These are phyloP conservation scores for Fusarium mangiferae DNA, from an alignment of 2,329 filamentous ascomycete genomes.

Conservation along the genomic window DNA sequence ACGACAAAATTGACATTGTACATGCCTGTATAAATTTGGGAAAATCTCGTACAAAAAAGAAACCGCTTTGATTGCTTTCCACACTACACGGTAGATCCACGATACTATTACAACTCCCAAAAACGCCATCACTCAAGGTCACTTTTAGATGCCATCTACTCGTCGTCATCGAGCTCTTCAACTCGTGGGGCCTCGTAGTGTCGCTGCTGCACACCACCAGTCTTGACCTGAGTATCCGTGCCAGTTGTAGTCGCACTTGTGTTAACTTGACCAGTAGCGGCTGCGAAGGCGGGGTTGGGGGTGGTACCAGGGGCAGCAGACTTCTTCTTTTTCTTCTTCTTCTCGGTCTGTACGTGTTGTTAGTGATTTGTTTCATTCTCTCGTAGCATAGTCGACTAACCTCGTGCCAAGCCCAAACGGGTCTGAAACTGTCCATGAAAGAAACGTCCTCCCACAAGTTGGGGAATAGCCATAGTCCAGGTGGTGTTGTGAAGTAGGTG, in stretches of 20 bases:
- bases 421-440: slow-evolving; percentile 96
- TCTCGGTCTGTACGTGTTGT: slow-evolving; percentile 43
- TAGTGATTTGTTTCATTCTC: slow-evolving; percentile 22
- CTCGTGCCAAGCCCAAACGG: slow-evolving; percentile 98
- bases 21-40: background rate
- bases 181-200: slow-evolving; percentile 63
- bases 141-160: slow-evolving; percentile 48
- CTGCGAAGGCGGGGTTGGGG: slow-evolving; percentile 59
- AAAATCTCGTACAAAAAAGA: background rate
- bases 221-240: slow-evolving; percentile 64
- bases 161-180: slow-evolving; percentile 62
- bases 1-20: background rate
- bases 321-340: slow-evolving; percentile 68
- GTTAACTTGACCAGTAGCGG: slow-evolving; percentile 63
- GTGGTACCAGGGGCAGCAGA: slow-evolving; percentile 49
- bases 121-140: slow-evolving; percentile 39
- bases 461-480: slow-evolving; percentile 97
- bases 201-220: slow-evolving; percentile 53
- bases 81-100: slow-evolving; percentile 25
- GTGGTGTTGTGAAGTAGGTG: slow-evolving; percentile 85
- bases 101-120: slow-evolving; percentile 40
- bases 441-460: slow-evolving; percentile 99
- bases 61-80: slow-evolving; percentile 26
- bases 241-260: slow-evolving; percentile 67
- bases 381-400: slow-evolving; percentile 59